A percentile compares a stretch with the other conserved stretches of the same genome.
Conservation (phyloP, 352 stramenopile genomes). For the Halophytophthora batemanensis region DNA sequence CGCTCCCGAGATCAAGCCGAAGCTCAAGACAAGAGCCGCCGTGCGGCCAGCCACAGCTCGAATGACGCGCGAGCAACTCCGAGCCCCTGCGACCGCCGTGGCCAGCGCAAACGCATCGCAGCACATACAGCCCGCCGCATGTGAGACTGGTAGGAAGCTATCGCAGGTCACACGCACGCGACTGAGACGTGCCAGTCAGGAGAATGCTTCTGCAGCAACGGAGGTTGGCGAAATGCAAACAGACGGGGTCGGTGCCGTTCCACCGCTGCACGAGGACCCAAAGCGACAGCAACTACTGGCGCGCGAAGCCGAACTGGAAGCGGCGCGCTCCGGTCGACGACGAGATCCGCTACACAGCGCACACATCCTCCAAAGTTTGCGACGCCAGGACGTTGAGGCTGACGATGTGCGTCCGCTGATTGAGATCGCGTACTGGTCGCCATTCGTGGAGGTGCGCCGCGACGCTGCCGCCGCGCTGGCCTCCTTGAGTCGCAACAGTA, state of each 20-base stretch:
- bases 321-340: slow-evolving; percentile 10
- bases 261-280: slow-evolving; percentile 15
- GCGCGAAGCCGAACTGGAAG: slow-evolving; percentile 19
- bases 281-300: slow-evolving; percentile 24
- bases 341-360: slow-evolving; percentile 28
- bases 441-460: slow-evolving; percentile 74
- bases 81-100: slow-evolving; percentile 9
- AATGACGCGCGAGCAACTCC: slow-evolving; percentile 18
- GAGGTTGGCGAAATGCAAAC: slow-evolving; percentile 1
- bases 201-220: neutral
- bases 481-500: slow-evolving; percentile 74
- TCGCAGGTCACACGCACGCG: slow-evolving; percentile 7
- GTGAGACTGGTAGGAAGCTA: neutral
- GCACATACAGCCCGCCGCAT: neutral
- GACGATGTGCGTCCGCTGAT: slow-evolving; percentile 75
- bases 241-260: neutral
- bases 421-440: slow-evolving; percentile 87
- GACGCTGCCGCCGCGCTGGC: slow-evolving; percentile 73
- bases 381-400: slow-evolving; percentile 52
- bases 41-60: neutral
- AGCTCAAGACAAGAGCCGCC: neutral
- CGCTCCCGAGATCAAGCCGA: neutral
- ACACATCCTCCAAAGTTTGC: slow-evolving; percentile 26
- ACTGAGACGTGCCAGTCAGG: slow-evolving; percentile 3
- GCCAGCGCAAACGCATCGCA: neutral